A percentile compares a stretch with the other conserved stretches of the same genome.
Evolutionary conservation across 192 early-diverging fungal species (phyloP).

Genomic region (Helicostylum pulchrum): DNA sequence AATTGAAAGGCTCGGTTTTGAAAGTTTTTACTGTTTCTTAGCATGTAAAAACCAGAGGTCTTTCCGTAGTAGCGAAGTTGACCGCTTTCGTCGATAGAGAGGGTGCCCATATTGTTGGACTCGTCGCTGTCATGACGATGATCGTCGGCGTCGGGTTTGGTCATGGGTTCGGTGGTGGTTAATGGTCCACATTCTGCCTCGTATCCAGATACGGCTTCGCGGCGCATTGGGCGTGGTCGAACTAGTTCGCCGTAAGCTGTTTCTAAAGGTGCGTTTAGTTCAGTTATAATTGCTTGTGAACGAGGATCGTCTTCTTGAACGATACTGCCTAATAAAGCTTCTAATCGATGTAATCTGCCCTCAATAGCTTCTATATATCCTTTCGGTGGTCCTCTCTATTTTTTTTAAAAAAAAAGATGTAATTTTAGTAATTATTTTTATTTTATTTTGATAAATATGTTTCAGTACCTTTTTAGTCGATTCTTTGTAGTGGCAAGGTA

Average conservation of each 20-base stretch:
- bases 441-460: neutral
- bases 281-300: constrained; percentile 35
- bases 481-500: constrained; percentile 62
- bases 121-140: neutral
- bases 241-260: constrained; percentile 37
- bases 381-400: constrained; percentile 76
- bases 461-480: constrained; percentile 36
- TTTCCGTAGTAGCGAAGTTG: constrained; percentile 72
- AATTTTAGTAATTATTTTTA: no score
- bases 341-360: constrained; percentile 66
- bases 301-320: constrained; percentile 51
- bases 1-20: constrained; percentile 44
- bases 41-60: constrained; percentile 70
- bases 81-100: constrained; percentile 69
- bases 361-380: constrained; percentile 87
- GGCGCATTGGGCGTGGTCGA: constrained; percentile 20
- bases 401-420: neutral
- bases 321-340: constrained; percentile 60
- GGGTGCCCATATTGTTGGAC: constrained; percentile 43
- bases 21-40: constrained; percentile 55
- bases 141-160: neutral
- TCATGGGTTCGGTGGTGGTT: neutral
- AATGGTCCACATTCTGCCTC: neutral
- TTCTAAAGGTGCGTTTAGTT: constrained; percentile 36
- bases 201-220: neutral